Percentiles rank a stretch among this genome's conserved stretches.
phyloP scores from a whole-genome alignment of 257 asterid genomes.

The Solanum sparsipilum region DNA sequence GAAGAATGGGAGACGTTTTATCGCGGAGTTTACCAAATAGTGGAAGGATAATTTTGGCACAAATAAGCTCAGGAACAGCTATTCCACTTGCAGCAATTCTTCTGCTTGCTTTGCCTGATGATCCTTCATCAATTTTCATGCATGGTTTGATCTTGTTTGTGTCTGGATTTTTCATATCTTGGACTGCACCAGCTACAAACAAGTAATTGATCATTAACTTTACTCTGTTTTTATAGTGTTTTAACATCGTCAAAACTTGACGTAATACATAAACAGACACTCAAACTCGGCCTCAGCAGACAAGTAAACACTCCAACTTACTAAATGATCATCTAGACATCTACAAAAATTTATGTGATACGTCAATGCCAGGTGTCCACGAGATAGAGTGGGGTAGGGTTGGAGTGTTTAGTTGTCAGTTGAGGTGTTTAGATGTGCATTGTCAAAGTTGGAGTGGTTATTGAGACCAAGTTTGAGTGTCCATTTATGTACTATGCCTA shows the following conservation, averaged over 20 bases:
- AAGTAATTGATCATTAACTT: conserved; percentile 34
- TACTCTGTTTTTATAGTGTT: background rate
- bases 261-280: background rate
- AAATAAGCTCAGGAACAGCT: conserved; percentile 72
- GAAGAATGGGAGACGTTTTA: conserved; percentile 65
- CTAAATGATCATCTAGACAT: background rate
- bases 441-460: background rate
- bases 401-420: background rate
- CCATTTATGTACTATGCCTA: background rate
- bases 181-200: conserved; percentile 86
- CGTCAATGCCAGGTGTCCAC: background rate
- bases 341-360: background rate
- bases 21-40: conserved; percentile 53
- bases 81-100: conserved; percentile 69
- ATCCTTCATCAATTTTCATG: conserved; percentile 31
- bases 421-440: background rate
- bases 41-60: conserved; percentile 63
- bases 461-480: background rate
- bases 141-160: conserved; percentile 44
- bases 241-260: background rate
- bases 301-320: background rate
- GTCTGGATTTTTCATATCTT: conserved; percentile 74
- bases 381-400: background rate
- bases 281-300: background rate
- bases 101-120: conserved; percentile 38